Evolutionary conservation across 345 rosid genomes (phyloP).

Genomic region (Salix caprea): DNA sequence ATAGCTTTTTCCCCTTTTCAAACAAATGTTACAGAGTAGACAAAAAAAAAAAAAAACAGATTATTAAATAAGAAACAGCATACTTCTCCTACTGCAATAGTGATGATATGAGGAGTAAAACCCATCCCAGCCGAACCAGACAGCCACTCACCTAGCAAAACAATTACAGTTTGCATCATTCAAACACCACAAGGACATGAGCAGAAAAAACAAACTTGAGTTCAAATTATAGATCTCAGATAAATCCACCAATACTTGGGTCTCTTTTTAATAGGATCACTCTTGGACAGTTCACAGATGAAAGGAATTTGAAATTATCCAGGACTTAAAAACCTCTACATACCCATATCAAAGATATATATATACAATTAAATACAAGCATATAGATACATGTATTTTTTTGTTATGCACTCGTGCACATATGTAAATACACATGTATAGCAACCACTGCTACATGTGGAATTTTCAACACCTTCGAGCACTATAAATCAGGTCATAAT

Average conservation of each 20-base stretch:
- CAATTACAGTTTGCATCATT: slow-evolving; percentile 20
- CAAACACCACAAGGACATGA: not conserved
- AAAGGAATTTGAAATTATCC: not conserved
- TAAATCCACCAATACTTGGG: not conserved
- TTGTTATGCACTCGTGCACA: not conserved
- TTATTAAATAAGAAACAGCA: slow-evolving; percentile 17
- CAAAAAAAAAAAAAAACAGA: not conserved
- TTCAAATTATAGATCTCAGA: not conserved
- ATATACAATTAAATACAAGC: not conserved
- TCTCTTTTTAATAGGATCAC: not conserved
- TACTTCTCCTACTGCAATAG: slow-evolving; percentile 80
- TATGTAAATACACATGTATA: not conserved
- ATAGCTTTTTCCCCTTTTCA: not conserved
- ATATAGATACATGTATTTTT: not conserved
- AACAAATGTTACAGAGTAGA: not conserved
- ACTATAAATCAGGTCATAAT: not conserved
- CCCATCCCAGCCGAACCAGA: slow-evolving; percentile 81
- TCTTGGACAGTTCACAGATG: not conserved
- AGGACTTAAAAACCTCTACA: not conserved
- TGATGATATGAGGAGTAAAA: slow-evolving; percentile 70
- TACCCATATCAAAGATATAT: not conserved
- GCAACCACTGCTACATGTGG: not conserved
- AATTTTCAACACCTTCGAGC: not conserved
- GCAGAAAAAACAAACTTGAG: not conserved
- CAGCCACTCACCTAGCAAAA: slow-evolving; percentile 58